Evolutionary conservation across 768 basidiomycete genomes (phyloP).

Genomic region (Cantharellus cinnabarinus): DNA sequence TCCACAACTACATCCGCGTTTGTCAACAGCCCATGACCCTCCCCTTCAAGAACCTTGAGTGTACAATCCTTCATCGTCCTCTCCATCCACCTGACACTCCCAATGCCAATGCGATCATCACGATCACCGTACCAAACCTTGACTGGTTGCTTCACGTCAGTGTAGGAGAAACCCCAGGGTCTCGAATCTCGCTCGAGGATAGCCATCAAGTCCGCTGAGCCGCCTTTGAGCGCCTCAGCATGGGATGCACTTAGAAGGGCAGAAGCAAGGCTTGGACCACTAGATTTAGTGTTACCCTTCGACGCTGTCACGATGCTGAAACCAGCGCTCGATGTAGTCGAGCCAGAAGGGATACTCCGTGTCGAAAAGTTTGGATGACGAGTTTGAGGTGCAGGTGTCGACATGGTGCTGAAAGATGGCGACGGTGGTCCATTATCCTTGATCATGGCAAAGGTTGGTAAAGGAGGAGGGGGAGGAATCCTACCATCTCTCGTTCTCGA

Average conservation of each 20-base stretch:
- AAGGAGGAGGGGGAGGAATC: neutral
- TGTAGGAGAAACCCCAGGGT: slow-evolving; percentile 81
- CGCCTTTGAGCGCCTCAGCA: slow-evolving; percentile 80
- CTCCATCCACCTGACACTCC: slow-evolving; percentile 86
- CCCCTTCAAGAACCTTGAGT: slow-evolving; percentile 68
- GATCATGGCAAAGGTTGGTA: neutral
- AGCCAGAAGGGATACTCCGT: neutral
- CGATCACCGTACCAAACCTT: slow-evolving; percentile 84
- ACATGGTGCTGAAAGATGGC: neutral
- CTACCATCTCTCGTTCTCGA: neutral
- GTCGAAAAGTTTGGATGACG: neutral
- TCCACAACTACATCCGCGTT: slow-evolving; percentile 72
- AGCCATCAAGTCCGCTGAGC: slow-evolving; percentile 74
- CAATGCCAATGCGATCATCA: slow-evolving; percentile 86
- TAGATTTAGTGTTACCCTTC: slow-evolving; percentile 13
- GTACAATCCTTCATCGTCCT: slow-evolving; percentile 59
- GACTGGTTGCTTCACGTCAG: slow-evolving; percentile 52
- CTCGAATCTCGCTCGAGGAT: slow-evolving; percentile 80
- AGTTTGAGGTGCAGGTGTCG: neutral
- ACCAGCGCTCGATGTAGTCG: neutral
- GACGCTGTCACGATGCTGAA: slow-evolving; percentile 3
- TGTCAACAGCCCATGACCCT: slow-evolving; percentile 89
- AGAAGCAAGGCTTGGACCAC: slow-evolving; percentile 41
- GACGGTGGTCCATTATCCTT: neutral
- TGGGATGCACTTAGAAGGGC: slow-evolving; percentile 88